Evolutionary conservation across 352 stramenopile species (phyloP).

Genomic region (Bremia lactucae): DNA sequence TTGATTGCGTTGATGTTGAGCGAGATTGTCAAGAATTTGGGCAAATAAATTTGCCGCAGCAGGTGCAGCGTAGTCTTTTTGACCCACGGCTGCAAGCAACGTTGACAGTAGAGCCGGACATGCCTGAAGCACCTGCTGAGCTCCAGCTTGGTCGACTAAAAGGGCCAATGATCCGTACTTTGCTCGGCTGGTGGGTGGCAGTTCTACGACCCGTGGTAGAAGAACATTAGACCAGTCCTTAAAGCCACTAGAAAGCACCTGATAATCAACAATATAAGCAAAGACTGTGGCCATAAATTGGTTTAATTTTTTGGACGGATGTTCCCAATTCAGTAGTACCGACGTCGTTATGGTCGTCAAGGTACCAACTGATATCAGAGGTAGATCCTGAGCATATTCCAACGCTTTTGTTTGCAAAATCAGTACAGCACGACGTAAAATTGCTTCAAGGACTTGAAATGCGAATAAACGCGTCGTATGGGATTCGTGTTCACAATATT

Average conservation of each 20-base stretch:
- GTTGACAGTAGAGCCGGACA: conserved; percentile 42
- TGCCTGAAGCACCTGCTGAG: conserved; percentile 29
- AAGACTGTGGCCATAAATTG: conserved; percentile 83
- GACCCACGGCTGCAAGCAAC: conserved; percentile 48
- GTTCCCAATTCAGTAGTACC: conserved; percentile 75
- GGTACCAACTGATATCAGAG: conserved; percentile 22
- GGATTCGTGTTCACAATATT: conserved; percentile 42
- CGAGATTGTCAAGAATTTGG: conserved; percentile 46
- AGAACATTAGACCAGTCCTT: conserved; percentile 38
- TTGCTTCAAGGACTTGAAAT: conserved; percentile 74
- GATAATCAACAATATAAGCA: conserved; percentile 56
- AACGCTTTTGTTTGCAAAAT: conserved; percentile 28
- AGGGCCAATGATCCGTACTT: conserved; percentile 60
- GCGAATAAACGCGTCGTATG: conserved; percentile 66
- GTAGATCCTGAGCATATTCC: not conserved
- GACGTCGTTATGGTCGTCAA: conserved; percentile 39
- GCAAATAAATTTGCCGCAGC: conserved; percentile 61
- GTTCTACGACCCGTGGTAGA: conserved; percentile 37
- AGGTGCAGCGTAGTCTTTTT: conserved; percentile 57
- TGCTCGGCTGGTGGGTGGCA: conserved; percentile 48
- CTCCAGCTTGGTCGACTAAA: conserved; percentile 36
- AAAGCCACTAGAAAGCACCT: conserved; percentile 29
- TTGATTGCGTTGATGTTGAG: conserved; percentile 6
- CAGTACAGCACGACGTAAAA: conserved; percentile 46
- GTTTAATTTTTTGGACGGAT: conserved; percentile 78